A percentile compares a stretch with the other conserved stretches of the same genome.
phyloP scores from a whole-genome alignment of 106 monocot species.

The Agapanthus africanus region DNA sequence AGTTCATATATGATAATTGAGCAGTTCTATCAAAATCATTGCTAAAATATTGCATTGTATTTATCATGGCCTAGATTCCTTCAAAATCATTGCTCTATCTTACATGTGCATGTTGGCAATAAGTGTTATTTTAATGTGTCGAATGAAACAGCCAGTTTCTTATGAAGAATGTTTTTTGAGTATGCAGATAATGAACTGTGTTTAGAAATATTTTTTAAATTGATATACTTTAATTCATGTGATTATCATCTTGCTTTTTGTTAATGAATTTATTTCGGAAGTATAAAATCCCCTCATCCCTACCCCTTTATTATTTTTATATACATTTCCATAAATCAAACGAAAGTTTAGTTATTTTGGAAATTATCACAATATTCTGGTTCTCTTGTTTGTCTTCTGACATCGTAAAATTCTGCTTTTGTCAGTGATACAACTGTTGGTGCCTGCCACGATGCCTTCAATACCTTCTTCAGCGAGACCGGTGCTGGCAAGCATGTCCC shows the following conservation, averaged over 20 bases:
- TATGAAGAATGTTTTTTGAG: not conserved
- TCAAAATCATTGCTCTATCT: not conserved
- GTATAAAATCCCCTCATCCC: too few species aligned
- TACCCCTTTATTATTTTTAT: not conserved
- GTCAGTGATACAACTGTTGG: conserved; percentile 22
- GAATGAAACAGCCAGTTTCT: too few species aligned
- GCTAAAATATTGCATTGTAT: too few species aligned
- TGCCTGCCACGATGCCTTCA: conserved; percentile 22
- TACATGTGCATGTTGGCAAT: not conserved
- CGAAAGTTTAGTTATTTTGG: not conserved
- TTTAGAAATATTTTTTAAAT: not conserved
- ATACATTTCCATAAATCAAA: not conserved
- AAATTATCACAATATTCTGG: not conserved
- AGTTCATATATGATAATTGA: too few species aligned
- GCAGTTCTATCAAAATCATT: too few species aligned
- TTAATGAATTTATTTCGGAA: too few species aligned
- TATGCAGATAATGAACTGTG: not conserved
- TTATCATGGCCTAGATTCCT: not conserved
- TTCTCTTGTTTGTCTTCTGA: not conserved
- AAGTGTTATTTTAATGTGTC: not conserved
- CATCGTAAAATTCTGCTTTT: not conserved
- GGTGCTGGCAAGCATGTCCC: conserved; percentile 31
- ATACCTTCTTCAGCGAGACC: too few species aligned
- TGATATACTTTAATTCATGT: not conserved
- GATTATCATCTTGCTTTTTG: not conserved